Evolutionary conservation across 129 eudicot species (phyloP).

Genomic region (Escallonia herrerae): DNA sequence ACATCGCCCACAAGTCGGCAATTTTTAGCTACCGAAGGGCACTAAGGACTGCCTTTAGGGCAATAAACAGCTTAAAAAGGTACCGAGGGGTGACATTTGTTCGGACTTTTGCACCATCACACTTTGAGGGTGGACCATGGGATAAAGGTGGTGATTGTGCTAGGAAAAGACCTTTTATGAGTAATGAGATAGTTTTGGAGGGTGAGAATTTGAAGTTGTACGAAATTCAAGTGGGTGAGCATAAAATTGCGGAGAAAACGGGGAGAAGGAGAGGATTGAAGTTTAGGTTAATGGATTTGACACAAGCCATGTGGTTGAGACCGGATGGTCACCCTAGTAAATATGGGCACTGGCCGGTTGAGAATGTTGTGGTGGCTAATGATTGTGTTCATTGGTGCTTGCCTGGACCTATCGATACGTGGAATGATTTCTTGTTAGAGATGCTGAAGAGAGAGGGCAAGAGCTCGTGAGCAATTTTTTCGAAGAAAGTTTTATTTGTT

Average conservation of each 20-base stretch:
- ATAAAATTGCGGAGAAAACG: slow-evolving; percentile 34
- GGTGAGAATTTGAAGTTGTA: slow-evolving; percentile 50
- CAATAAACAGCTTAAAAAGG: slow-evolving; percentile 29
- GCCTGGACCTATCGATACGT: slow-evolving; percentile 62
- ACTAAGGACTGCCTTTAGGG: slow-evolving; percentile 54
- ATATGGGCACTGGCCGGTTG: slow-evolving; percentile 57
- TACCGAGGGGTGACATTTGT: slow-evolving; percentile 51
- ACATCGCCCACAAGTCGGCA: slow-evolving; percentile 30
- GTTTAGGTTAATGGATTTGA: slow-evolving; percentile 51
- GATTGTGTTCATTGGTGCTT: slow-evolving; percentile 67
- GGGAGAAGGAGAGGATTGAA: slow-evolving; percentile 38
- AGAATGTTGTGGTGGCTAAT: slow-evolving; percentile 40
- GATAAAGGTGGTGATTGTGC: slow-evolving; percentile 77
- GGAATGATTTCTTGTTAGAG: slow-evolving; percentile 56
- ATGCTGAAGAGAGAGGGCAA: slow-evolving; percentile 48
- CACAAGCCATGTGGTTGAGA: slow-evolving; percentile 51
- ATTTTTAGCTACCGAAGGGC: slow-evolving; percentile 59
- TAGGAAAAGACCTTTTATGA: slow-evolving; percentile 50
- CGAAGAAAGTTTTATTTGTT: too few relatives aligned
- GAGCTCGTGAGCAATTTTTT: neutral
- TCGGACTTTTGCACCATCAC: slow-evolving; percentile 71
- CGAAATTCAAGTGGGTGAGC: slow-evolving; percentile 57
- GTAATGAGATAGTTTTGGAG: slow-evolving; percentile 31
- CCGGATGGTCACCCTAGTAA: slow-evolving; percentile 87
- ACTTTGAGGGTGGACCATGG: slow-evolving; percentile 75